Conservation (phyloP, 805 yeast species). For the Kodamaea neixiangensis region DNA sequence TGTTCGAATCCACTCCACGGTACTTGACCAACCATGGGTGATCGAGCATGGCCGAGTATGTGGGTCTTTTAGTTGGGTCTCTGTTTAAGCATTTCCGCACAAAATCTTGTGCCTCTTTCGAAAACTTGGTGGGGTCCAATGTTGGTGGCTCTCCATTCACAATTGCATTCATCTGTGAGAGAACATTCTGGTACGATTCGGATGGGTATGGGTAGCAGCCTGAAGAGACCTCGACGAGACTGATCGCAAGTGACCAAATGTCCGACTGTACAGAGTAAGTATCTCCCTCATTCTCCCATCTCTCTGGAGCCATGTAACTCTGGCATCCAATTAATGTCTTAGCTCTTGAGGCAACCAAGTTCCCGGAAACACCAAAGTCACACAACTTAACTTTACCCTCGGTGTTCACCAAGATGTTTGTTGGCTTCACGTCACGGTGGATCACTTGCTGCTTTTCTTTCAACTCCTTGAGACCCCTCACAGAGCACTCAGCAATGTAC, state of each 20-base stretch:
- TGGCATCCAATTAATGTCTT: conserved; percentile 97
- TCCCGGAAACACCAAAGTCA: conserved; percentile 96
- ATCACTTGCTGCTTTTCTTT: conserved; percentile 91
- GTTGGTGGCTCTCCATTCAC: conserved; percentile 48
- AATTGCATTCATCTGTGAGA: conserved; percentile 91
- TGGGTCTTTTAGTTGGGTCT: conserved; percentile 78
- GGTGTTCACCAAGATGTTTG: conserved; percentile 82
- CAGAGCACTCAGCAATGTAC: conserved; percentile 74
- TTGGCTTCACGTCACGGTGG: conserved; percentile 96
- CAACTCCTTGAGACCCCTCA: conserved; percentile 76
- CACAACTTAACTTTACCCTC: conserved; percentile 87
- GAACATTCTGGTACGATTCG: conserved; percentile 86
- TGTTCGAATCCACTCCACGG: conserved; percentile 36
- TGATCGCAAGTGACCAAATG: conserved; percentile 91
- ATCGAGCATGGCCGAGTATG: conserved; percentile 68
- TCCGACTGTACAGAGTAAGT: conserved; percentile 93
- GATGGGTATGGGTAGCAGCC: conserved; percentile 97
- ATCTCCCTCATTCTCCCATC: conserved; percentile 78
- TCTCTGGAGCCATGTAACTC: conserved; percentile 97
- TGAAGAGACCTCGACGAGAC: conserved; percentile 82
- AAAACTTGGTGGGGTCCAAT: conserved; percentile 40
- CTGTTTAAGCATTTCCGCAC: conserved; percentile 77
- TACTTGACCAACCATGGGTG: conserved; percentile 81
- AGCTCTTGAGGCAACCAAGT: conserved; percentile 91
- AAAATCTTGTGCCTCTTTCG: conserved; percentile 79